Evolutionary conservation across 2,329 filamentous ascomycete species (phyloP), one percentile per base, ranked within the genome.

Genomic region (Dendrostoma leiphaemia): DNA sequence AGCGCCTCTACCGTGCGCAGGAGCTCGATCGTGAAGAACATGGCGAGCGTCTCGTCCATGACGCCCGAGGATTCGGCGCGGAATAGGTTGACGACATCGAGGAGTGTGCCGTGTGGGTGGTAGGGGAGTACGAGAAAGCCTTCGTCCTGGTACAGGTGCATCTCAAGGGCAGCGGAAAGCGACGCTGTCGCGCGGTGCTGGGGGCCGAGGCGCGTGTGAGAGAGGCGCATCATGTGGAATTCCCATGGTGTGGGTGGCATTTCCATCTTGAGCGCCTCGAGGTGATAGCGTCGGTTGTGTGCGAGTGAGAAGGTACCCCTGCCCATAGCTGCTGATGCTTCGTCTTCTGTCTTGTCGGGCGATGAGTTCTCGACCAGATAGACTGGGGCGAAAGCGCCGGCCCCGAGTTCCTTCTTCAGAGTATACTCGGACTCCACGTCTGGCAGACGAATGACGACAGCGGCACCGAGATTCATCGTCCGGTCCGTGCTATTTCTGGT

Each of bases 191-290:
- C 87, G 13, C 93, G 85, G 56, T 88, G 74, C 28, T 81, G 82
- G 1, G 86, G 79, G 0, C 86, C 88, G 0, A 99, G 78, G 1
- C 94, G 88, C 21, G 82, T 76, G 60, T 93, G 90, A 2, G 89
- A 85, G 52, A 91, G 83, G 1, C 90, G 87, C 76, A 97, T 91
- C 71, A 99, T 95, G 72, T 96, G 89, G 67, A 97, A 99, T 67
- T 99, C 94, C 94, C 94, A 99, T 0, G 89, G 80, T 4, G 86
- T 88, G 0, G 93, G 90, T 1, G 92, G 91, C 29, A 88, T 83
- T 72, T 99, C 94, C 84, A 96, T 92, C 72, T 99, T 99, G 62
- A 99, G 79, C 1, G 94, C 94, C 70, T 97, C 91, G 4, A 94
- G 78, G 1, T 75, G 60, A 40, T 75, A 75, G 38, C 89, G 84